These are phyloP conservation scores for Yamadazyma endophytica DNA, from an alignment of 805 yeast genomes.

Conservation along the genomic window DNA sequence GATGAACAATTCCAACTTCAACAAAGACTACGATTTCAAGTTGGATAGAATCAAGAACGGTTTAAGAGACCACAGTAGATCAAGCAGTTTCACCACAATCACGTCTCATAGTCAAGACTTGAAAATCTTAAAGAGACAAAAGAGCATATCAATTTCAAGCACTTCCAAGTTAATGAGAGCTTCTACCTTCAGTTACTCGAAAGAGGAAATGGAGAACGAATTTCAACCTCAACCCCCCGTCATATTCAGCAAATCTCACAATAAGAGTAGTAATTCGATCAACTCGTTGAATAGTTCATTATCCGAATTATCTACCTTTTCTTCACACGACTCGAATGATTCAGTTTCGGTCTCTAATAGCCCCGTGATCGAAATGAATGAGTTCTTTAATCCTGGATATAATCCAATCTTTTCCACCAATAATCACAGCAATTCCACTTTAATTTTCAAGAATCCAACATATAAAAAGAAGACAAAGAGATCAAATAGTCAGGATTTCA, in stretches of 20 bases:
- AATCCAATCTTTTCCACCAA: neutral
- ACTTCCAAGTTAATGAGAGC: conserved; percentile 16
- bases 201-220: conserved; percentile 7
- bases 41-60: conserved; percentile 39
- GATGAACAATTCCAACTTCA: conserved; percentile 55
- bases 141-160: conserved; percentile 12
- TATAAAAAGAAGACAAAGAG: conserved; percentile 5
- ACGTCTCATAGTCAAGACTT: conserved; percentile 22
- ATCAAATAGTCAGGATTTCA: no score
- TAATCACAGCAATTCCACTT: conserved; percentile 1
- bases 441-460: conserved; percentile 1
- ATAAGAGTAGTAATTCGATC: conserved; percentile 13
- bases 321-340: conserved; percentile 11
- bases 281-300: conserved; percentile 18
- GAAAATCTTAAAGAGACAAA: conserved; percentile 30
- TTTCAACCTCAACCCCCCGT: conserved; percentile 23
- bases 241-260: conserved; percentile 15
- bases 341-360: conserved; percentile 20
- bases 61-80: conserved; percentile 24
- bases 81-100: conserved; percentile 26
- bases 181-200: conserved; percentile 21
- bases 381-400: conserved; percentile 8
- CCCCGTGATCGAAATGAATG: conserved; percentile 17
- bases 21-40: conserved; percentile 41
- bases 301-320: conserved; percentile 13